Base-by-base conservation (phyloP, 345 rosid genomes). In the Populus euphratica region DNA sequence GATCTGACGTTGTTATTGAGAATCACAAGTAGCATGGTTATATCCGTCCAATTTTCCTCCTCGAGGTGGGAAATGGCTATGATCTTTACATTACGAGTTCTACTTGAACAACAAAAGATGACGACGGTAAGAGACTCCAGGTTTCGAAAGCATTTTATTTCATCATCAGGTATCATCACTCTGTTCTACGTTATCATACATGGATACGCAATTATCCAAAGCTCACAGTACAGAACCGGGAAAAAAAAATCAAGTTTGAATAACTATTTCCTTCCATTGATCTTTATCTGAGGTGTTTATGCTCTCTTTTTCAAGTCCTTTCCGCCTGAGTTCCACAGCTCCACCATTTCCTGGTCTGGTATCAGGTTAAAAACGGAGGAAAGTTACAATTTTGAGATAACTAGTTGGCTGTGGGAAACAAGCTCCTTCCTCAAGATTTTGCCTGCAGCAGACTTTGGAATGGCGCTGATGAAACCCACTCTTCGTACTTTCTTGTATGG, bases 401-500 rank as follows among this genome's bases (percentile, higher is more conserved):
- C 11, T 69, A 69, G 81, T 80, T 77, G 87, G 81, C 81, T 85
- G 43, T 50, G 86, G 21, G 84, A 70, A 75, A 85, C 81, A 59
- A 91, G 80, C 64, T 91, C 72, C 78, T 87, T 91, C 82, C 91
- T 88, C 75, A 86, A 75, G 69, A 91, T 87, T 80, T 91, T 91
- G 29, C 91, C 95, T 0, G 92, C 89, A 33, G 90, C 90, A 25
- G 92, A 91, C 78, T 83, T 89, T 5, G 93, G 95, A 41, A 89
- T 89, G 35, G 76, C 80, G 74, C 69, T 56, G 70, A 88, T 81
- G 74, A 91, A 88, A 47, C 69, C 77, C 44, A 89, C 95, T 70
- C 70, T 87, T 68, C 91, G 85, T 43, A 89, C 87, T 82, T 89
- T 89, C 86, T 89, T 91, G 88, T 88, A 91, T 2, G 93, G 90